Base-by-base conservation (phyloP, 2,329 filamentous ascomycete genomes). In the Sphaerostilbella broomeana region DNA sequence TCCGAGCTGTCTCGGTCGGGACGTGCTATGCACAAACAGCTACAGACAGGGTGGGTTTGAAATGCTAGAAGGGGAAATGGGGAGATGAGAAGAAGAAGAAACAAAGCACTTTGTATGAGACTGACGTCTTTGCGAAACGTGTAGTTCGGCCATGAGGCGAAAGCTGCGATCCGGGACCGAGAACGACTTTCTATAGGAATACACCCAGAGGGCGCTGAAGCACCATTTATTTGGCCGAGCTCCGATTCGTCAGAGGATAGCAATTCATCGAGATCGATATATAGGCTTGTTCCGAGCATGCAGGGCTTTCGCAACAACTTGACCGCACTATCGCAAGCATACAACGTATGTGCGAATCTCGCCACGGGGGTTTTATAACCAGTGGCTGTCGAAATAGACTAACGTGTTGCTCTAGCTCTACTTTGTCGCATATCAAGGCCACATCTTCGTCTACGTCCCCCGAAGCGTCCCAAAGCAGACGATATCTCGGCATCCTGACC, bases 391-490 rank as follows among this genome's bases (percentile, higher is more conserved):
- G 13, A 13, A n/a, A 19, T 40, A 47, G 28, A 49, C 34, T 17
- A 18, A 25, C 2, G 3, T 6, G 9, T 26, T 24, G 8, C 18
- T 33, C 18, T 43, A 76, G 68, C 67, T 82, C 16, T 82, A 80
- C 55, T 77, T 81, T 49, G 70, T 68, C 9, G 79, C 74, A 10
- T 80, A 77, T 44, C 60, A 65, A 42, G 66, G 73, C 31, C 63
- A 65, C 37, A 73, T 84, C 11, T 72, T 79, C 48, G 66, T 80
- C 44, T 81, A 73, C 47, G 63, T 61, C 42, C 77, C 65, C 25
- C 66, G 60, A 40, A 68, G 60, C 48, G 65, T 64, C 42, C 63
- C 54, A 12, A 60, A 59, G 18, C 72, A 78, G 47, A 63, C 62
- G 5, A 58, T 83, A 6, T 65, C 69, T 4, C 48, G 58, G 2